Base-by-base conservation (phyloP, 495 filamentous ascomycete genomes). In the Beverwykella pulmonaria region DNA sequence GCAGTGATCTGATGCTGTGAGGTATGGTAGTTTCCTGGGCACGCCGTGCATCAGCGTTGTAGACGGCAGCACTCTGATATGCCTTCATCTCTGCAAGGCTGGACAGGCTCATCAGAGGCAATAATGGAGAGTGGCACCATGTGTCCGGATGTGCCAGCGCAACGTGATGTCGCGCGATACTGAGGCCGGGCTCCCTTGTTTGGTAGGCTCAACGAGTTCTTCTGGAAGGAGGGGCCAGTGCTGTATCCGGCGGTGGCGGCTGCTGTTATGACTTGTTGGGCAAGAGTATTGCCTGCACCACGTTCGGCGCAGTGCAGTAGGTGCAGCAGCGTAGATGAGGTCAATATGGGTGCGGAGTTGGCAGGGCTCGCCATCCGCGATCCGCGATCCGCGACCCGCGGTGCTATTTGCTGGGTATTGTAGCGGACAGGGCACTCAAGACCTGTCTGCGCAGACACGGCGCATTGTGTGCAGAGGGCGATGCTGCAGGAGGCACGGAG, bases 291-390 rank as follows among this genome's bases (percentile, higher is more conserved):
- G 23, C 49, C 12, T 53, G 49, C 49, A n/a, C n/a, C n/a, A n/a
- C n/a, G n/a, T n/a, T n/a, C n/a, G n/a, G n/a, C n/a, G 25, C 20
- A 2, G 19, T 15, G 27, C 26, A 47, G 52, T 30, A 39, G 26
- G 59, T n/a, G 41, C 57, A 49, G 57, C 57, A 61, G 59, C 27
- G 46, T 59, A 58, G 46, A 65, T 65, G 20, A 54, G n/a, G 32
- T 34, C 62, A 65, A 65, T 65, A 50, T 65, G 62, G 62, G 47
- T 20, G 62, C 53, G 62, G 62, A 65, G 62, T 58, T 50, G 53
- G 62, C 41, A 53, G 47, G 44, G 47, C 47, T 7, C 26, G 59
- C 44, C 25, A 49, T 47, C 54, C 44, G 53, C 53, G 19, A 52
- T 48, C 53, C 1, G 62, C 29, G 32, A 26, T n/a, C 32, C 6